Conservation (phyloP, 2,329 filamentous ascomycete genomes). For the Scytalidium sp. region DNA sequence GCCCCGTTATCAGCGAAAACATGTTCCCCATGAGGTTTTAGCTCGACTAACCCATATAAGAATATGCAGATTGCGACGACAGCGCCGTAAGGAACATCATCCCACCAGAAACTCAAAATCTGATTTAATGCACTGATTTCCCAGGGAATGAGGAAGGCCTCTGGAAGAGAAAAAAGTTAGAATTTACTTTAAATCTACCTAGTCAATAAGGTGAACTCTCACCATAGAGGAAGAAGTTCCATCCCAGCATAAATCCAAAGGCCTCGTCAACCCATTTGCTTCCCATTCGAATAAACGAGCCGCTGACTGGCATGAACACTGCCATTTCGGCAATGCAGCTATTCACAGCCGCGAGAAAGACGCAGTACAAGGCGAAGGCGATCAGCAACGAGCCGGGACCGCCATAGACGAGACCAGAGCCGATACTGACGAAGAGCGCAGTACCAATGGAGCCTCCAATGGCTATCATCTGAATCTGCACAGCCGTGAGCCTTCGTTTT, state of each 20-base stretch:
- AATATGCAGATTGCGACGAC: slow-evolving; percentile 34
- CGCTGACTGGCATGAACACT: slow-evolving; percentile 50
- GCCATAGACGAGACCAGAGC: slow-evolving; percentile 35
- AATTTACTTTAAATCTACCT: slow-evolving; percentile 11
- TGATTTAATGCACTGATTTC: slow-evolving; percentile 39
- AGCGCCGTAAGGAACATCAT: slow-evolving; percentile 32
- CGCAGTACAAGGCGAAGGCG: slow-evolving; percentile 37
- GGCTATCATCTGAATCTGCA: slow-evolving; percentile 47
- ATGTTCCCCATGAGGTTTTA: background rate
- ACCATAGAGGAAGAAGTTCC: slow-evolving; percentile 62
- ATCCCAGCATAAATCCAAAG: slow-evolving; percentile 51
- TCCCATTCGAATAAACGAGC: slow-evolving; percentile 51
- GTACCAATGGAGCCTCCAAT: slow-evolving; percentile 46
- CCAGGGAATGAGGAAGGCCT: slow-evolving; percentile 40
- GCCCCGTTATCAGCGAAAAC: slow-evolving; percentile 14
- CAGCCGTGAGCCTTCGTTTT: slow-evolving; percentile 34
- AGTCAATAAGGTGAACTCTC: slow-evolving; percentile 1
- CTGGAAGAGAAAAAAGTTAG: slow-evolving; percentile 12
- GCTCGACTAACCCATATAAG: slow-evolving; percentile 44
- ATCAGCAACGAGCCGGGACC: slow-evolving; percentile 38
- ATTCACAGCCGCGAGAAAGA: slow-evolving; percentile 35
- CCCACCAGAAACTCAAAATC: slow-evolving; percentile 43
- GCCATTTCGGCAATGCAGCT: slow-evolving; percentile 48
- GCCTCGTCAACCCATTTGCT: slow-evolving; percentile 52
- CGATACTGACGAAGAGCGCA: slow-evolving; percentile 44